Conservation (phyloP, 192 early-diverging fungal genomes). For the Backusella macrospora region DNA sequence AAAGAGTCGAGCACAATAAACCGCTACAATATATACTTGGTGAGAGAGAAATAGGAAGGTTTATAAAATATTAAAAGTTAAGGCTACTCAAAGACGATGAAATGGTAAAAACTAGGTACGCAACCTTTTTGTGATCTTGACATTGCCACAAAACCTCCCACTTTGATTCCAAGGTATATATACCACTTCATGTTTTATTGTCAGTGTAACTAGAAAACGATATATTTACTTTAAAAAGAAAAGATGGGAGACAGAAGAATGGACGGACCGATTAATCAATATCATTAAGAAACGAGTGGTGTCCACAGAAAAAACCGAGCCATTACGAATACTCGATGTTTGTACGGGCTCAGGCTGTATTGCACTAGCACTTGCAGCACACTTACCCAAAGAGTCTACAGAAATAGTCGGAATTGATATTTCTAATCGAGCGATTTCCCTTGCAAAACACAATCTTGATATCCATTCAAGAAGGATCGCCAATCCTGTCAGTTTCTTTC, state of each 20-base stretch:
- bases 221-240: not conserved
- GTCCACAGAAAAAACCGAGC: conserved; percentile 1
- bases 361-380: conserved; percentile 68
- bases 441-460: conserved; percentile 61
- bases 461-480: conserved; percentile 26
- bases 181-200: not conserved
- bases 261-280: conserved; percentile 64
- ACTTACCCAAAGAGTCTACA: conserved; percentile 48
- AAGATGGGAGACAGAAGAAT: conserved; percentile 95
- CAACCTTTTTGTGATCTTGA: conserved; percentile 86
- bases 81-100: conserved; percentile 5
- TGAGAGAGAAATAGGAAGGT: conserved; percentile 20
- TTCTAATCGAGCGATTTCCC: conserved; percentile 57
- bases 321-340: conserved; percentile 77
- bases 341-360: conserved; percentile 92
- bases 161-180: conserved; percentile 84
- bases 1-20: conserved; percentile 67
- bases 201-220: not conserved
- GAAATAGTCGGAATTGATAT: conserved; percentile 69
- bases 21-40: conserved; percentile 93
- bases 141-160: conserved; percentile 68
- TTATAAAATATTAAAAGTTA: not conserved
- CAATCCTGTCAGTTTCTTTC: conserved; percentile 49
- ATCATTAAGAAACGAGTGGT: conserved; percentile 41
- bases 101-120: conserved; percentile 48